Percentiles rank a stretch among this genome's conserved stretches.
Conservation (phyloP, 306 rosid genomes). For the Prosopis cineraria region DNA sequence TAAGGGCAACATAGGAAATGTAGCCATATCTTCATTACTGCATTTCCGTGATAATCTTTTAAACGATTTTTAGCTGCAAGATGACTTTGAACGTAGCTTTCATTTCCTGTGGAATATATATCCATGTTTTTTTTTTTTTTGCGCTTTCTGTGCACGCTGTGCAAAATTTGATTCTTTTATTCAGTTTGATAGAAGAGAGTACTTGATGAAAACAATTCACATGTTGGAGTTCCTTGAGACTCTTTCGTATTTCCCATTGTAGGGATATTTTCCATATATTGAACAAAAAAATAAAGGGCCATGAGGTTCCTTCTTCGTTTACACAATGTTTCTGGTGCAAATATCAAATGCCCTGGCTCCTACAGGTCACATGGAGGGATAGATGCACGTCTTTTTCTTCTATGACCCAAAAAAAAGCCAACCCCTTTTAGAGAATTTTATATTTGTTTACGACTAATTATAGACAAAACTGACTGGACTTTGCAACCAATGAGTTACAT, state of each 20-base stretch:
- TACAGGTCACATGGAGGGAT: constrained; percentile 59
- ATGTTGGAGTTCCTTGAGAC: constrained; percentile 57
- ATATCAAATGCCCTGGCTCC: constrained; percentile 40
- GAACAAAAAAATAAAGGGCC: constrained; percentile 46
- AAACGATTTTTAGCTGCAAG: background rate
- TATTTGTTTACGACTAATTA: constrained; percentile 36
- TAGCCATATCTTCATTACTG: background rate
- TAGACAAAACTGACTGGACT: constrained; percentile 40
- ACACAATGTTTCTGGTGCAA: constrained; percentile 44
- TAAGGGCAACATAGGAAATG: constrained; percentile 38
- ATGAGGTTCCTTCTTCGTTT: constrained; percentile 51
- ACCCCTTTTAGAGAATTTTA: constrained; percentile 39
- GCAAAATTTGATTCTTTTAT: constrained; percentile 56
- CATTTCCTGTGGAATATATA: constrained; percentile 57
- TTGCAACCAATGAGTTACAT: constrained; percentile 43
- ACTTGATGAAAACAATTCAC: constrained; percentile 49
- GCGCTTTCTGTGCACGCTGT: constrained; percentile 55
- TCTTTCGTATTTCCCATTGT: constrained; percentile 52
- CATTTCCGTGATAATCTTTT: constrained; percentile 38
- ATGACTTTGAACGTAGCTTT: constrained; percentile 43
- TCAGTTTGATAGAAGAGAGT: constrained; percentile 44
- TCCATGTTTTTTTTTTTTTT: constrained; percentile 44
- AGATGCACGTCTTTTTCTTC: constrained; percentile 54
- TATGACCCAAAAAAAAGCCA: constrained; percentile 32
- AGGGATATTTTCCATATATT: constrained; percentile 44